Conservation (phyloP, 805 yeast species). For the Kazachstania taianensis region DNA sequence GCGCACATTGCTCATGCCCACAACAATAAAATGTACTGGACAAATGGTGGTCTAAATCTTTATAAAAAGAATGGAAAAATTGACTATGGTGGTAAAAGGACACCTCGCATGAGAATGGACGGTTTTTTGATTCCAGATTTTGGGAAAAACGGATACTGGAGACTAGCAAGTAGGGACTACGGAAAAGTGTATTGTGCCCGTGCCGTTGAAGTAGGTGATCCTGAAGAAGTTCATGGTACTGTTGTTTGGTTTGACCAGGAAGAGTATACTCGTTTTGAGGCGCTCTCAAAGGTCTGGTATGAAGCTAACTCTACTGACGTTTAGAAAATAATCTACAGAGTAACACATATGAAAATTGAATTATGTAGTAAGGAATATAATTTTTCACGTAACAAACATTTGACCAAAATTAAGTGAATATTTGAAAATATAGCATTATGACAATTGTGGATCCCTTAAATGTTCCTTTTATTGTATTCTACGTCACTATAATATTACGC, state of each 20-base stretch:
- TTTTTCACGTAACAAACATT: too few species aligned
- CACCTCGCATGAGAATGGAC: background rate
- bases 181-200: background rate
- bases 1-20: constrained; percentile 3
- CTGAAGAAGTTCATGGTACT: background rate
- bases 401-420: too few species aligned
- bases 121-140: constrained; percentile 2
- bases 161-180: background rate
- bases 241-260: background rate
- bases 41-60: background rate
- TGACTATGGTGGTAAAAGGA: background rate
- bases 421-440: too few species aligned
- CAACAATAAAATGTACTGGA: background rate
- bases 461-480: too few species aligned
- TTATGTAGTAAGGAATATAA: too few species aligned
- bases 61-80: background rate
- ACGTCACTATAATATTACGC: too few species aligned
- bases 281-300: constrained; percentile 1
- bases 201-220: background rate
- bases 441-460: too few species aligned
- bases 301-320: too few species aligned
- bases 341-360: too few species aligned
- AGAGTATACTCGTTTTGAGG: background rate
- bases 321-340: too few species aligned
- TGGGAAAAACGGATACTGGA: background rate